Conservation (phyloP, 2,329 filamentous ascomycete species). For the Botrytis medusae region DNA sequence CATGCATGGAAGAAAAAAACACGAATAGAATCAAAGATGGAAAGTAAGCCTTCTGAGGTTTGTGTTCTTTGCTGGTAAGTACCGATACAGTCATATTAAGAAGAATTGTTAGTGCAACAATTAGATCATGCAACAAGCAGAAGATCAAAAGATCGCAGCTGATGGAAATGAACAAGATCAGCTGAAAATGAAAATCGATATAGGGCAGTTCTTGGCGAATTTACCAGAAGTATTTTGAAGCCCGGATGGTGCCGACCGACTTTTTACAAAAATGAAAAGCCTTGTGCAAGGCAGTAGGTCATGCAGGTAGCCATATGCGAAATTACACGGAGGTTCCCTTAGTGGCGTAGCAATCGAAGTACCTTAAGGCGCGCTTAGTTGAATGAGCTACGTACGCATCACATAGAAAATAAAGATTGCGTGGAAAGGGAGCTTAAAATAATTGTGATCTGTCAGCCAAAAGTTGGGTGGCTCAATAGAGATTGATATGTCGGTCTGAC, state of each 20-base stretch:
- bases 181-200: neutral
- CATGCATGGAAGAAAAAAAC: conserved; percentile 9
- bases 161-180: neutral
- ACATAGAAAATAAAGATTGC: neutral
- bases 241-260: conserved; percentile 8
- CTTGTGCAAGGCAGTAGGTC: conserved; percentile 8
- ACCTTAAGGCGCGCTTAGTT: neutral
- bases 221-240: neutral
- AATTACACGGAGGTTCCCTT: conserved; percentile 14
- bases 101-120: neutral
- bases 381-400: neutral
- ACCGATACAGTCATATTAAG: neutral
- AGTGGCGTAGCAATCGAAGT: neutral
- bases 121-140: neutral
- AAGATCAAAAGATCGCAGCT: neutral
- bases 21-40: conserved; percentile 3
- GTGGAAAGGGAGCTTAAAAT: neutral
- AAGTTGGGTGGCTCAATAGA: neutral
- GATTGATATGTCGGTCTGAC: neutral
- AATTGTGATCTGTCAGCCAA: neutral
- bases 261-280: neutral
- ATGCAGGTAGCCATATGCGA: conserved; percentile 16
- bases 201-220: neutral
- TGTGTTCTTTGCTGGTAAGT: neutral
- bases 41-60: neutral